Percentiles rank a stretch among this genome's conserved stretches.
phyloP scores from a whole-genome alignment of 768 basidiomycete genomes.

The Rossbeevera mucosa region DNA sequence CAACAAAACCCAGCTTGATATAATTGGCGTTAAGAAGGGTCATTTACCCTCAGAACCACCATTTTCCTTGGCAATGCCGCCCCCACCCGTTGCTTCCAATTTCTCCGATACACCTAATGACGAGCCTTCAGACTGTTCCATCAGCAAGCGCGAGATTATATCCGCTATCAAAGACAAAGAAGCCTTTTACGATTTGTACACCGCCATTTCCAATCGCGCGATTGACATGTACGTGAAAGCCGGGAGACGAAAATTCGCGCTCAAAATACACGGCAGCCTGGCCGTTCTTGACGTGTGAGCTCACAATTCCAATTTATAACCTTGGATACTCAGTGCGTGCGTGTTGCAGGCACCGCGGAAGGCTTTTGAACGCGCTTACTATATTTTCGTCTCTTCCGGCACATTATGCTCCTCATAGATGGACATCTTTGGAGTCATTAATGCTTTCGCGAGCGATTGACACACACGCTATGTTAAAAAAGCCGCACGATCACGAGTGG shows the following conservation, averaged over 20 bases:
- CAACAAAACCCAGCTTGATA: constrained; percentile 63
- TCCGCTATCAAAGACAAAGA: constrained; percentile 51
- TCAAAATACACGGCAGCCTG: constrained; percentile 79
- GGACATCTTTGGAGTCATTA: constrained; percentile 74
- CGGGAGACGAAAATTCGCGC: constrained; percentile 80
- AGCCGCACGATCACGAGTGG: constrained; percentile 72
- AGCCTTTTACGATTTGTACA: constrained; percentile 75
- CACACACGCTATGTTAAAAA: constrained; percentile 54
- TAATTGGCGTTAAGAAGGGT: constrained; percentile 68
- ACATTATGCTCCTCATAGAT: constrained; percentile 77
- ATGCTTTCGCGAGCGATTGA: constrained; percentile 74
- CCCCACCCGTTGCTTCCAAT: constrained; percentile 6
- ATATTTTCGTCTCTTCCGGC: constrained; percentile 79
- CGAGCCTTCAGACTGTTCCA: constrained; percentile 26
- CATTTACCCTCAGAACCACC: constrained; percentile 71
- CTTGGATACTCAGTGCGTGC: constrained; percentile 8
- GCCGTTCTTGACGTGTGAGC: constrained; percentile 88
- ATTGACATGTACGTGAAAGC: constrained; percentile 81
- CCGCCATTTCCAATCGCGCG: constrained; percentile 68
- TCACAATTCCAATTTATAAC: background rate
- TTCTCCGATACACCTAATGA: constrained; percentile 19
- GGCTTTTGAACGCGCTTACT: constrained; percentile 55
- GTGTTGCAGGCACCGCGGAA: constrained; percentile 57
- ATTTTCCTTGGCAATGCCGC: constrained; percentile 53
- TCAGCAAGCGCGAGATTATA: constrained; percentile 61